phyloP scores from a whole-genome alignment of 2,329 filamentous ascomycete species.

The Botryotinia convoluta region DNA sequence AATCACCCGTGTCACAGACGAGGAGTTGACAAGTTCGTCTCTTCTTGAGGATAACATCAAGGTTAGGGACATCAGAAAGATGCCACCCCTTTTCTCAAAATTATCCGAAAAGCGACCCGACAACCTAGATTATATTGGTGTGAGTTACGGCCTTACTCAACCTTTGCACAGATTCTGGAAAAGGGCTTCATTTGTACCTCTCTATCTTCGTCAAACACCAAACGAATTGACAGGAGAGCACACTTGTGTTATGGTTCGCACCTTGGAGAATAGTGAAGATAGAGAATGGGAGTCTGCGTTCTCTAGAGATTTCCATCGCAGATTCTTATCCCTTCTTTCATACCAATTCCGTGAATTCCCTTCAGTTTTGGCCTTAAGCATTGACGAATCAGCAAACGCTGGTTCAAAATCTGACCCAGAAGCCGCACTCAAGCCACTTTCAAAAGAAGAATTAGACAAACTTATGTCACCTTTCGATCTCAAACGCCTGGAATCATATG shows the following conservation, averaged over 20 bases:
- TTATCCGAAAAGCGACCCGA: conserved; percentile 79
- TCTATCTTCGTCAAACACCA: conserved; percentile 91
- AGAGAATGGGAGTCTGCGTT: conserved; percentile 86
- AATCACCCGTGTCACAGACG: conserved; percentile 79
- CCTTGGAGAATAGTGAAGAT: conserved; percentile 67
- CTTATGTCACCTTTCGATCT: conserved; percentile 87
- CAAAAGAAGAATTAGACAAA: conserved; percentile 72
- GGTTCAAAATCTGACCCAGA: conserved; percentile 66
- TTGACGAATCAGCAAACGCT: conserved; percentile 78
- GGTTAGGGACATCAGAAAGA: conserved; percentile 82
- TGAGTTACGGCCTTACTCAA: conserved; percentile 88
- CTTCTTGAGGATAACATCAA: conserved; percentile 86
- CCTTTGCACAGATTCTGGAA: conserved; percentile 97
- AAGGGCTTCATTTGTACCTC: conserved; percentile 76
- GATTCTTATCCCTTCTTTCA: conserved; percentile 86
- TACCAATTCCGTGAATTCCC: conserved; percentile 89
- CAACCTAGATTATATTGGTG: conserved; percentile 85
- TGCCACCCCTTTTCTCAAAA: conserved; percentile 91
- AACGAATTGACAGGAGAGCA: conserved; percentile 98
- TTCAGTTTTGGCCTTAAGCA: conserved; percentile 74
- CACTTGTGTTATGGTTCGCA: conserved; percentile 93
- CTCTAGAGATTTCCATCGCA: conserved; percentile 85
- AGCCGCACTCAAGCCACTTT: conserved; percentile 55
- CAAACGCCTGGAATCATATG: conserved; percentile 91
- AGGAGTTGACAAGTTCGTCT: conserved; percentile 71